A percentile compares a stretch with the other conserved stretches of the same genome.
phyloP scores from a whole-genome alignment of 169 alveolate genomes.

The Plasmodium fragile region DNA sequence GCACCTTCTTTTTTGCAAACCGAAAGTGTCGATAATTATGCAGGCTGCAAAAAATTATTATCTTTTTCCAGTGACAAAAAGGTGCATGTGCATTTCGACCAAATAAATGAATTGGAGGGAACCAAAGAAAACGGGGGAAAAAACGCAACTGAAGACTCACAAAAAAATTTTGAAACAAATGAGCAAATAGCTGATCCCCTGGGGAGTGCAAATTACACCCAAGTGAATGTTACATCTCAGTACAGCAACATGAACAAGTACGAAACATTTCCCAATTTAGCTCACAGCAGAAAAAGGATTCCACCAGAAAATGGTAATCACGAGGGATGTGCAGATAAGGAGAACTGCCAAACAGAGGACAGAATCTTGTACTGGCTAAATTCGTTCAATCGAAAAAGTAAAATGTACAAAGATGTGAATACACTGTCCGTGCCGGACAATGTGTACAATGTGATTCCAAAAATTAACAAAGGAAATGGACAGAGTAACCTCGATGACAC shows the following conservation, averaged over 20 bases:
- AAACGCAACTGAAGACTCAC: neutral
- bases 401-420: slow-evolving; percentile 54
- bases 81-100: neutral
- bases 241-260: neutral
- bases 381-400: slow-evolving; percentile 52
- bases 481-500: slow-evolving; percentile 19
- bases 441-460: slow-evolving; percentile 64
- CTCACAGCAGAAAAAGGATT: neutral
- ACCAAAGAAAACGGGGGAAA: neutral
- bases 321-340: neutral
- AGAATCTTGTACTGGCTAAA: slow-evolving; percentile 6
- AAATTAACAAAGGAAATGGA: slow-evolving; percentile 40
- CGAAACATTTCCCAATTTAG: neutral
- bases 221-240: neutral
- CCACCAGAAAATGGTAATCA: neutral
- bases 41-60: neutral
- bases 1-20: neutral
- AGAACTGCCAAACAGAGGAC: slow-evolving; percentile 11
- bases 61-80: neutral
- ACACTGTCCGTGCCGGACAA: slow-evolving; percentile 54
- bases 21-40: slow-evolving; percentile 1
- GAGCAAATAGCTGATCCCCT: neutral
- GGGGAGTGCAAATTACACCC: neutral
- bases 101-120: neutral
- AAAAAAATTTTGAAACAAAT: neutral